phyloP scores from a whole-genome alignment of 768 basidiomycete species.

The Cystofilobasidium ferigula region DNA sequence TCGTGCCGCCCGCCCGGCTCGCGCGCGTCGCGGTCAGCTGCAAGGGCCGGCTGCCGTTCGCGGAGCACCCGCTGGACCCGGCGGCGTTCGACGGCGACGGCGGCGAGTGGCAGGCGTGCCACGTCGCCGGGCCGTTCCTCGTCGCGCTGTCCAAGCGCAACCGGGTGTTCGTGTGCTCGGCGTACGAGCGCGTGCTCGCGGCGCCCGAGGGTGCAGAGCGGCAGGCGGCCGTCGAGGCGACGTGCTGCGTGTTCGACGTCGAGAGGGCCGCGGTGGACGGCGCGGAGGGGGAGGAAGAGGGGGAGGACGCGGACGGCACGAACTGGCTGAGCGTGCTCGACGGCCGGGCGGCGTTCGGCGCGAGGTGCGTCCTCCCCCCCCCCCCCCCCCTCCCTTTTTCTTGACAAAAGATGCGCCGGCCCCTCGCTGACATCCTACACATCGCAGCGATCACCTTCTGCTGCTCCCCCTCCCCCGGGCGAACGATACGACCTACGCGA shows the following conservation, averaged over 20 bases:
- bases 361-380: background rate
- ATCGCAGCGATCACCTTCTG: background rate
- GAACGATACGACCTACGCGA: too few species aligned
- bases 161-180: background rate
- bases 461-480: background rate
- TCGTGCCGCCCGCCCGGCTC: background rate
- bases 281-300: too few species aligned
- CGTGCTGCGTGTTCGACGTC: background rate
- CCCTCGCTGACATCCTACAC: background rate
- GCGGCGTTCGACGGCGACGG: background rate
- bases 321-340: constrained; percentile 6
- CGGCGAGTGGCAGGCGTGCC: constrained; percentile 9
- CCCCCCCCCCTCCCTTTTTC: background rate
- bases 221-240: background rate
- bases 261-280: background rate
- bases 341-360: background rate
- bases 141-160: constrained; percentile 1
- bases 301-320: background rate
- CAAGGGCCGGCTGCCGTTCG: background rate
- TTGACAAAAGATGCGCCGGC: background rate
- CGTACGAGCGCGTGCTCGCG: background rate
- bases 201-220: background rate
- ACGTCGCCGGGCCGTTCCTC: constrained; percentile 5
- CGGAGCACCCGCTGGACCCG: background rate
- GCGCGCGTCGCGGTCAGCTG: background rate